These are phyloP conservation scores for Dipodascus albidus DNA, from an alignment of 805 yeast species.

Conservation along the genomic window DNA sequence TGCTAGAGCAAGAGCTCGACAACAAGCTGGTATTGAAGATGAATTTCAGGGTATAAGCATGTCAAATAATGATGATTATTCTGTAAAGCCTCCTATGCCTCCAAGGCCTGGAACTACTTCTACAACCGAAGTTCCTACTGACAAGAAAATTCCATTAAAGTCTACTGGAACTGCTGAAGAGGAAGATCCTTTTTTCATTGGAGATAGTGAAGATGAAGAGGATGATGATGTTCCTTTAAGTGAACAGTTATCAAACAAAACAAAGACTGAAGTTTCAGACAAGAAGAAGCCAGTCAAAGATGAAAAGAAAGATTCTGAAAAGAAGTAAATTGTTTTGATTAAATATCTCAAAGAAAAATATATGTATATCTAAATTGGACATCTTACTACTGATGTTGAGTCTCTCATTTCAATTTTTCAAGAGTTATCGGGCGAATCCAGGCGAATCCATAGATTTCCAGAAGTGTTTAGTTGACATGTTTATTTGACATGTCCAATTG, in stretches of 20 bases:
- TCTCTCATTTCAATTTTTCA: no score
- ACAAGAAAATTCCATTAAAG: constrained; percentile 6
- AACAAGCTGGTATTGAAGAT: constrained; percentile 44
- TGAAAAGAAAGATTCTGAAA: not conserved
- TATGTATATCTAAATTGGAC: no score
- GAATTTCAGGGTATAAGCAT: constrained; percentile 39
- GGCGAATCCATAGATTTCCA: no score
- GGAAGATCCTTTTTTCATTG: constrained; percentile 40
- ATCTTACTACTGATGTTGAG: no score
- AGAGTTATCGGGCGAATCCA: no score
- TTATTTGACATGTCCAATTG: no score
- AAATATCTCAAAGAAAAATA: no score
- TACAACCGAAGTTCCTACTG: constrained; percentile 32
- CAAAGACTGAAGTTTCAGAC: not conserved
- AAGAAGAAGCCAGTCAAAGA: constrained; percentile 1
- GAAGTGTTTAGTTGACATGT: no score
- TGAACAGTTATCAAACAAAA: constrained; percentile 1
- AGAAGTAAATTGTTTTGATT: not conserved
- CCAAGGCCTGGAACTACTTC: constrained; percentile 28
- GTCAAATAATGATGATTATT: constrained; percentile 19
- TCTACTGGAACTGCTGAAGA: constrained; percentile 29
- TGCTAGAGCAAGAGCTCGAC: constrained; percentile 29
- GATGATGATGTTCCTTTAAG: constrained; percentile 8
- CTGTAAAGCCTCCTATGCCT: constrained; percentile 24
- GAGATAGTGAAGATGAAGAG: constrained; percentile 37